Evolutionary conservation across 441 rosid species (phyloP).

Genomic region (Adansonia madagascariensis): DNA sequence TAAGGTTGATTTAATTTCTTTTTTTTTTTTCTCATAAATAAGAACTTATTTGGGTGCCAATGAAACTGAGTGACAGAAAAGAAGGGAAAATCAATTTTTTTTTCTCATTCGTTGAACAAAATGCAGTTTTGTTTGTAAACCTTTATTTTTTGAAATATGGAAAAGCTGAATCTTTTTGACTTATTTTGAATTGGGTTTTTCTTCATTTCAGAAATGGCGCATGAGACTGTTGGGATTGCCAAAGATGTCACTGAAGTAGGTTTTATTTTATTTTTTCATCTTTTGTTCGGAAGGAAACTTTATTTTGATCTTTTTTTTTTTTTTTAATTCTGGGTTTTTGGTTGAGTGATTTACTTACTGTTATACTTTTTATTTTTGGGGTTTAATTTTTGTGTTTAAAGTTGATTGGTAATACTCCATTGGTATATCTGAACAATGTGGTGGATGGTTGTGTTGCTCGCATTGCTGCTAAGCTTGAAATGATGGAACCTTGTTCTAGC

Average conservation of each 20-base stretch:
- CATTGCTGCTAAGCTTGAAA: conserved; percentile 81
- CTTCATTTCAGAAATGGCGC: conserved; percentile 48
- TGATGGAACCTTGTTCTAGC: conserved; percentile 89
- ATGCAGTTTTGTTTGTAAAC: no score
- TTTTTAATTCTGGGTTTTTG: background rate
- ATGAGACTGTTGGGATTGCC: conserved; percentile 54
- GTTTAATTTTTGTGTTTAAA: conserved; percentile 19
- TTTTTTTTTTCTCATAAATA: background rate
- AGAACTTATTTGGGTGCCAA: background rate
- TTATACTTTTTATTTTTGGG: background rate
- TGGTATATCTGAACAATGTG: conserved; percentile 72
- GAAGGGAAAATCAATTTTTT: background rate
- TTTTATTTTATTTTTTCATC: background rate
- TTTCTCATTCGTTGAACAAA: background rate
- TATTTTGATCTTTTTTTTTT: background rate
- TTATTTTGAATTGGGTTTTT: background rate
- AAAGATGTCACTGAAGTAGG: conserved; percentile 86
- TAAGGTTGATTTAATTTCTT: background rate
- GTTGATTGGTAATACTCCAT: conserved; percentile 85
- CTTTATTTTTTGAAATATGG: no score
- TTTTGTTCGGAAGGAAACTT: background rate
- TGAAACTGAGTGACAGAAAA: background rate
- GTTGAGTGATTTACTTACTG: conserved; percentile 4
- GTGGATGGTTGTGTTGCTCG: conserved; percentile 76
- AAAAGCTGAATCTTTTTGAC: no score